These are phyloP conservation scores for Tricholoma furcatifolium DNA, from an alignment of 768 basidiomycete species.

Conservation along the genomic window DNA sequence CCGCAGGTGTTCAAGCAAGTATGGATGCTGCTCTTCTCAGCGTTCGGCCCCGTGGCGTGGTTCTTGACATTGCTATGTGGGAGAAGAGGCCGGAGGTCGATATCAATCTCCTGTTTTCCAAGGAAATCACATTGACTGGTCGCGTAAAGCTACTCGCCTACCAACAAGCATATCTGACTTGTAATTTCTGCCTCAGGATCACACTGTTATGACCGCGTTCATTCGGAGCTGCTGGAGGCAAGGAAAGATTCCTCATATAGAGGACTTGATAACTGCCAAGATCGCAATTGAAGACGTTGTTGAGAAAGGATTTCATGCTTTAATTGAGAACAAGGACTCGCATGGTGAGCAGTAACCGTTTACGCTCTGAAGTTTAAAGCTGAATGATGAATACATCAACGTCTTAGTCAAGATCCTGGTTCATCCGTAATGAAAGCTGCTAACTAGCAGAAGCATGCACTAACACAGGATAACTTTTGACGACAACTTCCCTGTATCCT, in stretches of 20 bases:
- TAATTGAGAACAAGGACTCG: conserved; percentile 38
- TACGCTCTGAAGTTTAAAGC: not conserved
- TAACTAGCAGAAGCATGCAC: not conserved
- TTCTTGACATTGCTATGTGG: conserved; percentile 45
- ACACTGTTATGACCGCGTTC: conserved; percentile 38
- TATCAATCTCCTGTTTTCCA: conserved; percentile 33
- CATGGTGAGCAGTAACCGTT: conserved; percentile 30
- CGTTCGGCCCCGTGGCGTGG: conserved; percentile 36
- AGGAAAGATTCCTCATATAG: conserved; percentile 37
- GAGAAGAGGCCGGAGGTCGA: conserved; percentile 32
- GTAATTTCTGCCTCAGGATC: conserved; percentile 21
- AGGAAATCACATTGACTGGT: conserved; percentile 42
- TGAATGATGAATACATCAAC: not conserved
- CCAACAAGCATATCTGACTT: not conserved
- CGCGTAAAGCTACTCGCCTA: conserved; percentile 1
- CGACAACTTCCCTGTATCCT: too few relatives aligned
- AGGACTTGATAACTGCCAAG: conserved; percentile 40
- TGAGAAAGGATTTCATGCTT: conserved; percentile 38
- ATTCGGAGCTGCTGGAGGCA: conserved; percentile 36
- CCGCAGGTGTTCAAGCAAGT: conserved; percentile 39
- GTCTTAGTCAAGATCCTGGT: conserved; percentile 38
- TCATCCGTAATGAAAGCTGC: conserved; percentile 17
- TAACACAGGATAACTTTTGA: not conserved
- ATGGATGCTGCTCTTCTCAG: conserved; percentile 34
- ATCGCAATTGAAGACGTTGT: conserved; percentile 42